These are phyloP conservation scores for Yamadazyma mexicana DNA, from an alignment of 1,139 yeast species.

Conservation along the genomic window DNA sequence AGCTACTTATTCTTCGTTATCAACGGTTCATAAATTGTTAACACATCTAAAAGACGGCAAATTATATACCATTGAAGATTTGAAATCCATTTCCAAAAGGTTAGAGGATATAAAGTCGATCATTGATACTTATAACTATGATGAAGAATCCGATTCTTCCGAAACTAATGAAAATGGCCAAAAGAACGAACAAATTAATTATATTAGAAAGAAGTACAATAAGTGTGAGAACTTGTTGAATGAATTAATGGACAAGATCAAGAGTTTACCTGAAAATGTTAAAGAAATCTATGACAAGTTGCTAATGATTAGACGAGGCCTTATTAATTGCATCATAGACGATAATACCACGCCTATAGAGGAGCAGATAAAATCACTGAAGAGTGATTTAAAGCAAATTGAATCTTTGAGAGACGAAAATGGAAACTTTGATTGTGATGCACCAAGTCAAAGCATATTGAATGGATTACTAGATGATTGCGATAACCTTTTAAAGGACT, in stretches of 20 bases:
- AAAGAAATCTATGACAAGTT: slow-evolving; percentile 52
- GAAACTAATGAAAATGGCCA: slow-evolving; percentile 25
- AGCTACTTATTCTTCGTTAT: slow-evolving; percentile 85
- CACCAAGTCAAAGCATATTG: slow-evolving; percentile 53
- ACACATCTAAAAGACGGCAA: slow-evolving; percentile 79
- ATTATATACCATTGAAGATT: slow-evolving; percentile 81
- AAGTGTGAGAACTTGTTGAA: slow-evolving; percentile 57
- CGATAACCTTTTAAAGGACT: slow-evolving; percentile 68
- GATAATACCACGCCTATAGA: slow-evolving; percentile 7
- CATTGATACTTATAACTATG: slow-evolving; percentile 41
- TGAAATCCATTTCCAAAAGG: slow-evolving; percentile 71
- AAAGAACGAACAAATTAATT: slow-evolving; percentile 54
- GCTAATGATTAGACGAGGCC: slow-evolving; percentile 31
- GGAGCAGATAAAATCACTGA: slow-evolving; percentile 10
- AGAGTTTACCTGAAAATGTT: slow-evolving; percentile 56
- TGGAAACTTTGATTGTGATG: slow-evolving; percentile 32
- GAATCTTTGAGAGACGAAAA: slow-evolving; percentile 33
- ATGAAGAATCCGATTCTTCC: slow-evolving; percentile 29
- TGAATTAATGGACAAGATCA: slow-evolving; percentile 52
- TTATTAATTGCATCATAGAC: slow-evolving; percentile 35
- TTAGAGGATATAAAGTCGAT: slow-evolving; percentile 66
- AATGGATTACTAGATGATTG: slow-evolving; percentile 83
- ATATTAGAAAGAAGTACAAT: slow-evolving; percentile 58
- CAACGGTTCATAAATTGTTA: slow-evolving; percentile 79
- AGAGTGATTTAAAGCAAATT: slow-evolving; percentile 28